Conservation (phyloP, 352 stramenopile species). For the Phytophthora meadii region DNA sequence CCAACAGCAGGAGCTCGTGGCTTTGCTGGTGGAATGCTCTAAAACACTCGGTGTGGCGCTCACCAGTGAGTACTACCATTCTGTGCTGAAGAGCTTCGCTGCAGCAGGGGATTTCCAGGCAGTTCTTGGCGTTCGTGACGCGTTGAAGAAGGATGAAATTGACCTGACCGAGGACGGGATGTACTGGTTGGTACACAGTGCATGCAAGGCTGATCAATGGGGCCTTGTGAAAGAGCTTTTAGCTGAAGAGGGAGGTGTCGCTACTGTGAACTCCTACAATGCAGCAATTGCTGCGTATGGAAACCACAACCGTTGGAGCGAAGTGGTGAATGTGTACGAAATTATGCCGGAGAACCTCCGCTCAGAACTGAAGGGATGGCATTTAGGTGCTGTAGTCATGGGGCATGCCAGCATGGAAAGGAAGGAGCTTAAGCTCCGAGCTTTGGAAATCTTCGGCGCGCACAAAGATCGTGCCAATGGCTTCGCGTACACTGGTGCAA, state of each 20-base stretch:
- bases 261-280: conserved; percentile 66
- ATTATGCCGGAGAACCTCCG: conserved; percentile 50
- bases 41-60: conserved; percentile 57
- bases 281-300: conserved; percentile 70
- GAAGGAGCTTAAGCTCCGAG: conserved; percentile 33
- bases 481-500: conserved; percentile 61
- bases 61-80: conserved; percentile 76
- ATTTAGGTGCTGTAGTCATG: conserved; percentile 70
- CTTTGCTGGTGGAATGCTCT: conserved; percentile 78
- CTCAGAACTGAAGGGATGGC: conserved; percentile 43
- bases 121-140: conserved; percentile 55
- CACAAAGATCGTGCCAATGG: conserved; percentile 45
- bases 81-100: conserved; percentile 75
- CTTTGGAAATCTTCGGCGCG: conserved; percentile 54
- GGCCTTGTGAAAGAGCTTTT: conserved; percentile 61
- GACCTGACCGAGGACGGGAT: conserved; percentile 70
- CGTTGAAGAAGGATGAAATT: conserved; percentile 52
- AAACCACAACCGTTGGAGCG: conserved; percentile 62
- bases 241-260: conserved; percentile 39
- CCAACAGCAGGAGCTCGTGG: conserved; percentile 68
- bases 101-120: conserved; percentile 61
- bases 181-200: conserved; percentile 69
- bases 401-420: conserved; percentile 54
- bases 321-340: conserved; percentile 59
- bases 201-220: conserved; percentile 57